Conservation (phyloP, 2,329 filamentous ascomycete species). For the Curvularia sp. region DNA sequence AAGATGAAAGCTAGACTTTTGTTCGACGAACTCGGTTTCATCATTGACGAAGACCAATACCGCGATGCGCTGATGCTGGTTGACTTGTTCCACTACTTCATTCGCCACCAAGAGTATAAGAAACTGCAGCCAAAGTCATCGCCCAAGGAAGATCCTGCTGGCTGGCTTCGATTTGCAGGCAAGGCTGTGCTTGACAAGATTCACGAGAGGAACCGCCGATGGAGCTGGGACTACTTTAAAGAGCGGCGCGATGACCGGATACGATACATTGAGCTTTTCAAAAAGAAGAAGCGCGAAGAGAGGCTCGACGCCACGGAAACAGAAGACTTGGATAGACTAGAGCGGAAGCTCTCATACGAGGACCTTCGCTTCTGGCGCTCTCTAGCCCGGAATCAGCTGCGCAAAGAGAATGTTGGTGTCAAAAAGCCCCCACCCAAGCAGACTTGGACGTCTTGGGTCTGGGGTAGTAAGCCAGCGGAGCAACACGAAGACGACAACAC, state of each 20-base stretch:
- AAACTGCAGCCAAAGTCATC: conserved; percentile 84
- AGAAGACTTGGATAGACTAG: conserved; percentile 76
- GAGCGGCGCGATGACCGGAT: conserved; percentile 89
- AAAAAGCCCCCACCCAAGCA: conserved; percentile 78
- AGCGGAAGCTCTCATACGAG: conserved; percentile 90
- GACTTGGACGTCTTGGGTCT: conserved; percentile 87
- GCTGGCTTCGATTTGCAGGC: conserved; percentile 92
- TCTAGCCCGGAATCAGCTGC: conserved; percentile 88
- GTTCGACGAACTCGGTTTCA: conserved; percentile 96
- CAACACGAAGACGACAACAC: conserved; percentile 74
- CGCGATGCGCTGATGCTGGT: conserved; percentile 97
- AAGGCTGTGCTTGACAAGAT: conserved; percentile 91
- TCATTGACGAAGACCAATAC: conserved; percentile 98
- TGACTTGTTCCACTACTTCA: conserved; percentile 97
- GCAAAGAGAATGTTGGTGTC: conserved; percentile 92
- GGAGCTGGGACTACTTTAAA: conserved; percentile 96
- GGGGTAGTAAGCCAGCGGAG: conserved; percentile 71
- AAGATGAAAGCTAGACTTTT: conserved; percentile 90
- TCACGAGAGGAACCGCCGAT: conserved; percentile 88
- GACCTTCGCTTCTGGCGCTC: conserved; percentile 98
- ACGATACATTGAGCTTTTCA: conserved; percentile 92
- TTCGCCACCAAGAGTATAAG: conserved; percentile 96
- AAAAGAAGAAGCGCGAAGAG: conserved; percentile 81
- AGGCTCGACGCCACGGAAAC: conserved; percentile 72
- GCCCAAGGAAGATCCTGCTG: conserved; percentile 87